These are phyloP conservation scores for Ascomycota sp. DNA, from an alignment of 2,329 filamentous ascomycete species.

Conservation along the genomic window DNA sequence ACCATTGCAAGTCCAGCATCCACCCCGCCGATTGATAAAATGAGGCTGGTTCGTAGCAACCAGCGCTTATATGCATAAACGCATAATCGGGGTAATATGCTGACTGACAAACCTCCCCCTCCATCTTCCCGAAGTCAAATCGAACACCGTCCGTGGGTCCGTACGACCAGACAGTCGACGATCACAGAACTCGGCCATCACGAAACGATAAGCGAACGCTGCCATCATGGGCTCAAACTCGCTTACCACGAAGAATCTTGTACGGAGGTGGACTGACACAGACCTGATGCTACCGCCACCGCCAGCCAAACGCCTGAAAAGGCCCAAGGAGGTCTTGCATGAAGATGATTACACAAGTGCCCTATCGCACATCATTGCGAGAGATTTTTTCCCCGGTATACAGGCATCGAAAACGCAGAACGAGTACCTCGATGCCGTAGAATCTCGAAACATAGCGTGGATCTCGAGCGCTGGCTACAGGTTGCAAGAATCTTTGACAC, in stretches of 20 bases:
- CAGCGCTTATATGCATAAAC: too few relatives aligned
- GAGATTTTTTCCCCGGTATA: constrained; percentile 91
- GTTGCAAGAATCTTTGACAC: constrained; percentile 64
- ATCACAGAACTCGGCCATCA: not conserved
- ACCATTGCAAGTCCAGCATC: too few relatives aligned
- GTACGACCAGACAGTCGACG: too few relatives aligned
- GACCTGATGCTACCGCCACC: constrained; percentile 75
- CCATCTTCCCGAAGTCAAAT: not conserved
- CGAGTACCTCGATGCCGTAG: constrained; percentile 80
- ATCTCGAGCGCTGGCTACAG: constrained; percentile 61
- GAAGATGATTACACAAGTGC: constrained; percentile 87
- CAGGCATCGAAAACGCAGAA: constrained; percentile 70
- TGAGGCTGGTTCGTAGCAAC: too few relatives aligned
- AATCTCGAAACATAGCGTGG: constrained; percentile 70
- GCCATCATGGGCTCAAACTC: constrained; percentile 16
- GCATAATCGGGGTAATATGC: too few relatives aligned
- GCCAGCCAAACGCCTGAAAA: constrained; percentile 70
- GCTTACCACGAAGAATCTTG: constrained; percentile 32
- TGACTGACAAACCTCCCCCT: too few relatives aligned
- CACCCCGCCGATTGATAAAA: not conserved
- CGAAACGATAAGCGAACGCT: not conserved
- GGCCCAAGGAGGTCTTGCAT: constrained; percentile 70
- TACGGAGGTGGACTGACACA: constrained; percentile 47
- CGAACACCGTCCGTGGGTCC: too few relatives aligned
- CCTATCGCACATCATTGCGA: constrained; percentile 81